Evolutionary conservation across 345 rosid genomes (phyloP), one percentile per base, ranked within the genome.

Genomic region (Corymbia maculata): DNA sequence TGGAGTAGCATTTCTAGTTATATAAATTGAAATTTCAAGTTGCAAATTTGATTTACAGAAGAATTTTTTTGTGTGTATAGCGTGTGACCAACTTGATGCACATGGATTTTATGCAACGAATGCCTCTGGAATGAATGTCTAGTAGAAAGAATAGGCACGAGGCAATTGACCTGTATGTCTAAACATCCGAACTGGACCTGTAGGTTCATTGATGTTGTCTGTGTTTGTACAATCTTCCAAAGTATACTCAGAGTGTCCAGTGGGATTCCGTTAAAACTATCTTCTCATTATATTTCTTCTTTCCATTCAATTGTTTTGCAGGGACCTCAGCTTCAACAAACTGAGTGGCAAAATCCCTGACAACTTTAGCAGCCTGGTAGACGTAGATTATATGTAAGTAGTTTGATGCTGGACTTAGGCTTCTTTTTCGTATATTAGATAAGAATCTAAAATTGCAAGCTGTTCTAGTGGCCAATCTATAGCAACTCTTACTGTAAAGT

Each of bases 281-380:
- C 59, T 52, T 4, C 26, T 30, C 45, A 52, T 30, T 51, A n/a
- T 85, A 85, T 22, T 85, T 4, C 0, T 86, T 55, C 47, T 64
- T 87, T 59, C 66, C 68, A 6, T 22, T 80, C 28, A 44, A 85
- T 47, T 68, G 14, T 68, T 87, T 50, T 79, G 87, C 90, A 93
- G 95, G 87, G 95, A 93, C 66, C 90, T 93, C 88, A 92, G 95
- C 90, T 92, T 92, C 87, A 93, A 93, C 89, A 91, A 86, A 87
- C 80, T 93, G 30, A 92, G 86, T 66, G 95, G 94, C 66, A 59
- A 19, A 61, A 89, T 92, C 86, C 93, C 93, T 19, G 26, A 7
- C 75, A 6, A 84, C 88, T 88, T 13, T 51, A 17, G 28, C 22
- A 51, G 24, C 87, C 88, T 89, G 1, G 1, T 0, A 36, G 26